Base-by-base conservation (phyloP, 176 grass and related monocot genomes). In the Oryza glaberrima region DNA sequence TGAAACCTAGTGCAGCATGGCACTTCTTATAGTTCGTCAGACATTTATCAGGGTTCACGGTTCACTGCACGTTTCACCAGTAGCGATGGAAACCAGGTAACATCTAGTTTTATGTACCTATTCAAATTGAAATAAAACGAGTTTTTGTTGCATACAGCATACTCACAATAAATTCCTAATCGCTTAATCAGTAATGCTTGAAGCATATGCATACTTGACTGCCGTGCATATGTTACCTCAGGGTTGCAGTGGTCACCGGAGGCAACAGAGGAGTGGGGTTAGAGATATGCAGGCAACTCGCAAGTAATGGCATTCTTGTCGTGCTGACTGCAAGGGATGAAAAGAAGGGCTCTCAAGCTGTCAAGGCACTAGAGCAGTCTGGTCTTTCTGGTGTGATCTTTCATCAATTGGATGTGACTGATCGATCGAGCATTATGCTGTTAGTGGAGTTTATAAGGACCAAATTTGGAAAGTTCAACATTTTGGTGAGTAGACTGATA, bases 241-340 rank as follows among this genome's bases (percentile, higher is more conserved):
- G 87, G 45, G 82, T 92, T 72, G 91, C 87, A 72, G 48, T 92
- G 74, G 84, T 92, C 19, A 92, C 91, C 20, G 91, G 86, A 12
- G 86, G 60, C 2, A 88, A 83, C 36, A 89, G 84, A 83, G 90
- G 90, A 3, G 51, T 92, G 17, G 91, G 91, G 19, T 84, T 92
- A 4, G 87, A 87, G 70, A 89, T 81, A 77, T 90, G 91, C 75
- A 54, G 84, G 75, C 91, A 92, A 74, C 65, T 92, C 15, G 52
- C 72, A 32, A 73, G 84, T 26, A 84, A 77, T 15, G 91, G 87
- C 19, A 32, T 84, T 7, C 49, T 26, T 52, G 91, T 92, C 15
- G 56, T 92, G 14, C 69, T 92, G 32, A 92, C 91, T 9, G 87
- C 87, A 0, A 69, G 87, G 11, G 84, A 87, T 43, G 87, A 87